phyloP scores from a whole-genome alignment of 345 rosid species.

The Physaria fendleri region DNA sequence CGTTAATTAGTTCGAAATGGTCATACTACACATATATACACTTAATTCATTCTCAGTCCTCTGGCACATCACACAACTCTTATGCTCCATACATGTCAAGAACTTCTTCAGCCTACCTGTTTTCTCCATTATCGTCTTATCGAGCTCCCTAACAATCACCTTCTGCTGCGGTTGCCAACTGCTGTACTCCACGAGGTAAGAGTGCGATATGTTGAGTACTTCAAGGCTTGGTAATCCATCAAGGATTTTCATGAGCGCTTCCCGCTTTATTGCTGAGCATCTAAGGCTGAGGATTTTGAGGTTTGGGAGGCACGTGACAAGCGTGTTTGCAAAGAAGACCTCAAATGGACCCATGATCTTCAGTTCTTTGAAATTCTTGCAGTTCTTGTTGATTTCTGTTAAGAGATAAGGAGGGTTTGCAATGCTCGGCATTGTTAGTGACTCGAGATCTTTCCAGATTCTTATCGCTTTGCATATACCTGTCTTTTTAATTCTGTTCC shows the following conservation, averaged over 20 bases:
- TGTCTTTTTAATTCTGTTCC: slow-evolving; percentile 71
- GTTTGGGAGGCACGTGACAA: slow-evolving; percentile 39
- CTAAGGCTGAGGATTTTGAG: slow-evolving; percentile 63
- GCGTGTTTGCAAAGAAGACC: slow-evolving; percentile 39
- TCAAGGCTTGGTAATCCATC: slow-evolving; percentile 52
- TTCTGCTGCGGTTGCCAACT: slow-evolving; percentile 35
- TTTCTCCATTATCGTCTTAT: slow-evolving; percentile 45
- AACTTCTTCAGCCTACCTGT: slow-evolving; percentile 51
- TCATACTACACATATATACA: too few relatives aligned
- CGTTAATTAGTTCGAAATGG: too few relatives aligned
- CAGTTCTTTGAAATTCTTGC: slow-evolving; percentile 45
- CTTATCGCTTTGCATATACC: slow-evolving; percentile 69
- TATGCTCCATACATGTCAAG: slow-evolving; percentile 50
- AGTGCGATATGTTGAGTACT: slow-evolving; percentile 80
- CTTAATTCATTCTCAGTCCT: slow-evolving; percentile 55
- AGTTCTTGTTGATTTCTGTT: slow-evolving; percentile 63
- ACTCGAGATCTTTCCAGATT: slow-evolving; percentile 70
- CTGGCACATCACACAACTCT: slow-evolving; percentile 68
- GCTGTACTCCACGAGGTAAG: slow-evolving; percentile 45
- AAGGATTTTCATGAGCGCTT: slow-evolving; percentile 52
- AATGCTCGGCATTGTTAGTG: slow-evolving; percentile 88
- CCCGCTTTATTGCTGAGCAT: slow-evolving; percentile 50
- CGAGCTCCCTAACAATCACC: slow-evolving; percentile 44
- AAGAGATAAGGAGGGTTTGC: slow-evolving; percentile 55
- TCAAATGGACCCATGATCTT: slow-evolving; percentile 83